Evolutionary conservation across 2,329 filamentous ascomycete genomes (phyloP), one percentile per base, ranked within the genome.

Genomic region (Amylocarpus encephaloides): DNA sequence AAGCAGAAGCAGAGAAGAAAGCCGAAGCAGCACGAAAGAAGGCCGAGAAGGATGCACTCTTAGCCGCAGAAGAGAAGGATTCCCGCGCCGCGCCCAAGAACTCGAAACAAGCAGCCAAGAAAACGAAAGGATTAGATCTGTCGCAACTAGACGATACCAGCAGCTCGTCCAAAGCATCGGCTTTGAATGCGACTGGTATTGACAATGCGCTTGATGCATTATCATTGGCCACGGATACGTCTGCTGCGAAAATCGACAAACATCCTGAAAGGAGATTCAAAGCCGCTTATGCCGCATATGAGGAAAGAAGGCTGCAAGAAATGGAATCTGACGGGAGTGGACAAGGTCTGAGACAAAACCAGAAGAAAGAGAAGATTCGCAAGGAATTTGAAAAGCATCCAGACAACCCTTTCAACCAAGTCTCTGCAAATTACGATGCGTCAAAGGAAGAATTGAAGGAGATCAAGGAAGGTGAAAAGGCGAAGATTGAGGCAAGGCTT

Each of bases 371-470:
- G 56, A 77, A 84, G 64, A 87, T 95, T 59, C 72, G 80, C 55
- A 94, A 95, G 75, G 93, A 97, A 72, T 98, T 97, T 68, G 86
- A 95, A 70, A 94, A 89, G 75, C 87, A 86, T 64, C 85, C 88
- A 1, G 92, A 97, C 62, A 98, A 98, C 68, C 93, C 93, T 12
- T 93, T 95, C 72, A 95, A 95, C 71, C 88, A 95, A 72, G 83
- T 85, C 13, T 80, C 74, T 46, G 87, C 82, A 2, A 69, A 75
- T 2, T 94, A 89, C 70, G 88, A 98, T 69, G 80, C 88, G 48
- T 79, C 77, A 18, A 85, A 80, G 69, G 88, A 89, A 3, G 92
- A 98, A 62, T 63, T 95, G 40, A 75, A 75, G 43, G 75, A 79
- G 43, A 71, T 91, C 51, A 79, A 74, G 65, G 73, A 81, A 38